Conservation (phyloP, 768 basidiomycete species). For the Lactifluus subvellereus region DNA sequence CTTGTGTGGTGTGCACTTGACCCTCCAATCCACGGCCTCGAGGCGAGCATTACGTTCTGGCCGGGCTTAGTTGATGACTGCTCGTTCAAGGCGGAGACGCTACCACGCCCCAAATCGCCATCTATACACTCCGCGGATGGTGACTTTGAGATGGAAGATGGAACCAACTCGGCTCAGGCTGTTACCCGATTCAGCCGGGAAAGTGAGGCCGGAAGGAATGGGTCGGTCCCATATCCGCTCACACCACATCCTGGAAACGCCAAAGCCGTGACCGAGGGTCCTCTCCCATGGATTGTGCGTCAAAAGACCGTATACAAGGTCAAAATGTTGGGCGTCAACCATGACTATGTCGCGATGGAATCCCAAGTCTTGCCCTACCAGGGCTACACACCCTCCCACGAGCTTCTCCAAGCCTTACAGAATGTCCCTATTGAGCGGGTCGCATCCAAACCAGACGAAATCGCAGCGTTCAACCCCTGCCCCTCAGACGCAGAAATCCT, state of each 20-base stretch:
- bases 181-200: not conserved
- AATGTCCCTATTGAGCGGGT: constrained; percentile 23
- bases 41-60: constrained; percentile 60
- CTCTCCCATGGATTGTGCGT: constrained; percentile 49
- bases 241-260: constrained; percentile 15
- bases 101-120: constrained; percentile 28
- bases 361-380: constrained; percentile 69
- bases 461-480: constrained; percentile 51
- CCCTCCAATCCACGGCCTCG: constrained; percentile 42
- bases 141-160: constrained; percentile 25
- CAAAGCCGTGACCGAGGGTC: constrained; percentile 1
- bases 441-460: constrained; percentile 27
- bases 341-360: constrained; percentile 45
- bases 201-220: not conserved
- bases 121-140: constrained; percentile 23
- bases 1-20: constrained; percentile 63
- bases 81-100: constrained; percentile 42
- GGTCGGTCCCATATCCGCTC: constrained; percentile 9
- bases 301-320: constrained; percentile 65
- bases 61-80: constrained; percentile 62
- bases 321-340: constrained; percentile 55
- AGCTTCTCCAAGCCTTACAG: constrained; percentile 45
- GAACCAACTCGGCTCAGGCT: not conserved
- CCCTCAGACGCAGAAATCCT: constrained; percentile 25
- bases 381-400: constrained; percentile 50